Evolutionary conservation across 2,329 filamentous ascomycete species (phyloP).

Genomic region (Onygena corvina): DNA sequence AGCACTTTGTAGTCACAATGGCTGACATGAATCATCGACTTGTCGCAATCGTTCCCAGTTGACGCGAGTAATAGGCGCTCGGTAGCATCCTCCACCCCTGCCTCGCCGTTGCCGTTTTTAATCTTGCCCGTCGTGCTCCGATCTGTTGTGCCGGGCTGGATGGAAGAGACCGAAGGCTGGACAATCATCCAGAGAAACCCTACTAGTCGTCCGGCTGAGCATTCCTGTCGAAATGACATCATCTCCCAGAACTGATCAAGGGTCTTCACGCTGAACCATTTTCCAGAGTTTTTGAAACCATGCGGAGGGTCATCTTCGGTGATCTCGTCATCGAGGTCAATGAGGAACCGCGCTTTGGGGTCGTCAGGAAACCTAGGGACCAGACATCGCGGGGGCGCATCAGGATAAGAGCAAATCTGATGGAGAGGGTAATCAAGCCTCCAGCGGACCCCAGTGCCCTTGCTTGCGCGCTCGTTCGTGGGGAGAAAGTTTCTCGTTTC

Average conservation of each 20-base stretch:
- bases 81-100: neutral
- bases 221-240: constrained; percentile 95
- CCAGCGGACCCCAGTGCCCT: constrained; percentile 33
- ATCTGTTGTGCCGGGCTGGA: neutral
- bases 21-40: constrained; percentile 27
- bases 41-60: constrained; percentile 15
- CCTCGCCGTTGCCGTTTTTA: neutral
- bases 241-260: constrained; percentile 97
- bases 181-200: constrained; percentile 93
- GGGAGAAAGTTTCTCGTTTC: constrained; percentile 75
- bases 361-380: constrained; percentile 91
- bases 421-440: constrained; percentile 57
- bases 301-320: constrained; percentile 36
- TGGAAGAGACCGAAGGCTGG: constrained; percentile 35
- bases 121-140: neutral
- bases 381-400: constrained; percentile 67
- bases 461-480: constrained; percentile 31
- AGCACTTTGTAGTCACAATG: constrained; percentile 32
- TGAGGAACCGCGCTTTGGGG: constrained; percentile 78
- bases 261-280: constrained; percentile 72
- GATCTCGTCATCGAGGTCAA: constrained; percentile 78
- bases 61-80: neutral
- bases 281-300: constrained; percentile 46
- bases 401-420: constrained; percentile 55
- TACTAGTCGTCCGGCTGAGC: constrained; percentile 79